These are phyloP conservation scores for Prototheca stagnorum DNA, from an alignment of 163 green algal genomes.

Conservation along the genomic window DNA sequence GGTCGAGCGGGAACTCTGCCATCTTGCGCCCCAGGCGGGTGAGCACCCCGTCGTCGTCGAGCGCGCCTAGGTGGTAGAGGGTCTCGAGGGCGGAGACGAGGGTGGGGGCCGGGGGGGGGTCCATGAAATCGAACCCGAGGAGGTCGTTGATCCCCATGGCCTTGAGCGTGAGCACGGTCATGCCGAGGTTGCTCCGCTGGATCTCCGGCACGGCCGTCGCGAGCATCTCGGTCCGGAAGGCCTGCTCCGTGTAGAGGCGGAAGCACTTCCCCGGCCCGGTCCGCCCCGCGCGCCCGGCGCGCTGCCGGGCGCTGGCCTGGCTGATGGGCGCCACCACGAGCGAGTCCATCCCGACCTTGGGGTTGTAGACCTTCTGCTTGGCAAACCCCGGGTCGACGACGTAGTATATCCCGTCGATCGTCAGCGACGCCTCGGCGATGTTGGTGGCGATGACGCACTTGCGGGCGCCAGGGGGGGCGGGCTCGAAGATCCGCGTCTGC, in stretches of 20 bases:
- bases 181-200: slow-evolving; percentile 87
- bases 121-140: slow-evolving; percentile 98
- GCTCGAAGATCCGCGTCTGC: slow-evolving; percentile 94
- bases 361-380: slow-evolving; percentile 78
- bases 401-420: slow-evolving; percentile 97
- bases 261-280: slow-evolving; percentile 94
- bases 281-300: slow-evolving; percentile 78
- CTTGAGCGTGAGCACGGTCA: slow-evolving; percentile 72
- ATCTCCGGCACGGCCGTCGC: slow-evolving; percentile 88
- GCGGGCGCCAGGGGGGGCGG: slow-evolving; percentile 66
- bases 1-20: slow-evolving; percentile 96
- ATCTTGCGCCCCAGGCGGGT: slow-evolving; percentile 94
- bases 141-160: slow-evolving; percentile 99
- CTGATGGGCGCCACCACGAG: slow-evolving; percentile 90
- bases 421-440: slow-evolving; percentile 72
- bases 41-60: slow-evolving; percentile 93
- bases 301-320: slow-evolving; percentile 80
- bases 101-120: slow-evolving; percentile 69
- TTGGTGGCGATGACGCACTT: slow-evolving; percentile 71
- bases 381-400: slow-evolving; percentile 85
- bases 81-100: slow-evolving; percentile 67
- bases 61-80: slow-evolving; percentile 92
- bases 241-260: slow-evolving; percentile 75
- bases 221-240: slow-evolving; percentile 97
- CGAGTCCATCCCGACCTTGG: slow-evolving; percentile 82